phyloP scores from a whole-genome alignment of 2,329 filamentous ascomycete species.

The Aulographum hederae region DNA sequence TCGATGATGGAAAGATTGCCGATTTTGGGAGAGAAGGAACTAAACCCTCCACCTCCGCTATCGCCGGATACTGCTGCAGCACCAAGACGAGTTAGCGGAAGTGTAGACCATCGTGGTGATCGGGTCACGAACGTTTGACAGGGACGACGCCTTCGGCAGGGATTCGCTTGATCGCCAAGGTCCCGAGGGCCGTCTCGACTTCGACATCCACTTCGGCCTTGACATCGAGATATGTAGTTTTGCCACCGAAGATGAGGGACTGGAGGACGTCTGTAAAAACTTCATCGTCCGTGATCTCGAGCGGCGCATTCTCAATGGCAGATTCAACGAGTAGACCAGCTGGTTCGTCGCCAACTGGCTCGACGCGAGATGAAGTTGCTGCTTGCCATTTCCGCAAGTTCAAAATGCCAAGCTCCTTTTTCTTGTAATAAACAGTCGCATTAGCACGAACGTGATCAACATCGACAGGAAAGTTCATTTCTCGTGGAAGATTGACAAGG shows the following conservation, averaged over 20 bases:
- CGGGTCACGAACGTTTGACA: conserved; percentile 93
- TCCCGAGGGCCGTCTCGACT: conserved; percentile 64
- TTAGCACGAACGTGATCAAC: conserved; percentile 60
- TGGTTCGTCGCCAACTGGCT: conserved; percentile 34
- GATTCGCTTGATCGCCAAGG: conserved; percentile 64
- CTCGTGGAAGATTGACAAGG: conserved; percentile 58
- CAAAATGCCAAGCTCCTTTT: conserved; percentile 61
- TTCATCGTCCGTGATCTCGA: conserved; percentile 64
- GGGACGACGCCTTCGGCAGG: conserved; percentile 70
- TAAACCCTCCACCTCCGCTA: conserved; percentile 14
- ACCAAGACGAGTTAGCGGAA: too few relatives aligned
- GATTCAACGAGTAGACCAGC: conserved; percentile 56
- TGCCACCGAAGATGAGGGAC: conserved; percentile 55
- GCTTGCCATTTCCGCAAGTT: conserved; percentile 67
- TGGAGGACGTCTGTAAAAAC: conserved; percentile 68
- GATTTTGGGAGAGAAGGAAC: conserved; percentile 43
- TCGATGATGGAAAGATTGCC: conserved; percentile 53
- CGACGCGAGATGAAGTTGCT: conserved; percentile 59
- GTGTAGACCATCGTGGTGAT: too few relatives aligned
- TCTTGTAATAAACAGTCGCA: conserved; percentile 65
- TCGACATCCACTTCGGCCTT: conserved; percentile 68
- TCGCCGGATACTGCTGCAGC: conserved; percentile 37
- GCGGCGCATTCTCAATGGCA: conserved; percentile 56
- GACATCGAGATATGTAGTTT: conserved; percentile 53
- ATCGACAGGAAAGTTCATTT: conserved; percentile 72